phyloP scores from a whole-genome alignment of 1,284 basidiomycete species.

The Ustilago curta region DNA sequence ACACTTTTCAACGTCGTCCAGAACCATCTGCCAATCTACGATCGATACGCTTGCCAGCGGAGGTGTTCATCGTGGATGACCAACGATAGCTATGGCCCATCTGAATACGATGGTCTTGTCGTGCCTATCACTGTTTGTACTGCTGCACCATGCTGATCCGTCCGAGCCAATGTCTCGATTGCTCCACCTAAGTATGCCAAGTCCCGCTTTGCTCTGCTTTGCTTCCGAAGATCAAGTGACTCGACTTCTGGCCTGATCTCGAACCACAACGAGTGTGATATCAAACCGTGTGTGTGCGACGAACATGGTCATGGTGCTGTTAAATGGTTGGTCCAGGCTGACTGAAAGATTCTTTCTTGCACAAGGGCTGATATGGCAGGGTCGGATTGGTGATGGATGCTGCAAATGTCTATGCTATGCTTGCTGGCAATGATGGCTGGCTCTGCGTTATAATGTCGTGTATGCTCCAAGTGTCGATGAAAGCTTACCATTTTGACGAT shows the following conservation, averaged over 20 bases:
- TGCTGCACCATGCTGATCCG: too few species aligned
- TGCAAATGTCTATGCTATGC: not conserved
- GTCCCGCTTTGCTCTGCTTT: not conserved
- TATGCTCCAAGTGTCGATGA: conserved; percentile 21
- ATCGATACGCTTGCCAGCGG: too few species aligned
- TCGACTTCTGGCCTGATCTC: not conserved
- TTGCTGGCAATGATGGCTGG: conserved; percentile 18
- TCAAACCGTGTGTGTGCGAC: not conserved
- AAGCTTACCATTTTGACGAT: conserved; percentile 56
- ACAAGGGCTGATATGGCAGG: not conserved
- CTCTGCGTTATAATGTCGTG: conserved; percentile 26
- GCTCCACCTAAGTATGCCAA: not conserved
- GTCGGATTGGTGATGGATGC: not conserved
- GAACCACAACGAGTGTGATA: not conserved
- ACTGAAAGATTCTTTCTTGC: not conserved
- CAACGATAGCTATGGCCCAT: not conserved
- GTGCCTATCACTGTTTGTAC: too few species aligned
- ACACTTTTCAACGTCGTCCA: not conserved
- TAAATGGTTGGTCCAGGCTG: not conserved
- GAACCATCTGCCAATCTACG: not conserved
- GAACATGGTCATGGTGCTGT: not conserved
- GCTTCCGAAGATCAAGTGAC: not conserved
- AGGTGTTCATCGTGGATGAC: not conserved
- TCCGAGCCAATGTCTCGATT: not conserved
- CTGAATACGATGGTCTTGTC: not conserved